Evolutionary conservation across 1,139 yeast species (phyloP).

Genomic region (Yamadazyma sp.): DNA sequence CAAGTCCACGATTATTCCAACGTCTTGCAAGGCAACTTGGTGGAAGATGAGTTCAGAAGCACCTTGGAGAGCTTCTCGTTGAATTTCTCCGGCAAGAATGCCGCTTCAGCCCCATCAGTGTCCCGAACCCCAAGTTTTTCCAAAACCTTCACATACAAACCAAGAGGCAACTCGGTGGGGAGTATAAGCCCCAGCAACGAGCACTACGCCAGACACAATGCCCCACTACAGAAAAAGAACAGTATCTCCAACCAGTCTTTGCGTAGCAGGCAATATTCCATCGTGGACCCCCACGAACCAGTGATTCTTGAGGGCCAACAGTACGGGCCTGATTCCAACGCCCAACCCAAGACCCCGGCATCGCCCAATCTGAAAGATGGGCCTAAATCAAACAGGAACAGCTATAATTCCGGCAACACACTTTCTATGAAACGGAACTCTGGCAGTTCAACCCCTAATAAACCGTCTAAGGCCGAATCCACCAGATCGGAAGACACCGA

Average conservation of each 20-base stretch:
- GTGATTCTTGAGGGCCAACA: constrained; percentile 17
- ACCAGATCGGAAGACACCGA: constrained; percentile 18
- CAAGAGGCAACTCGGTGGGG: constrained; percentile 3
- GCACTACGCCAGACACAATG: too few relatives aligned
- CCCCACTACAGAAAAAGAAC: constrained; percentile 9
- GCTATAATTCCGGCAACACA: constrained; percentile 15
- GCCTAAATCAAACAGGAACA: constrained; percentile 9
- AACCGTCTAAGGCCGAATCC: constrained; percentile 2
- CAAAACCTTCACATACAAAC: background rate
- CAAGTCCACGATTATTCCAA: constrained; percentile 39
- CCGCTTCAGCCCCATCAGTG: constrained; percentile 3
- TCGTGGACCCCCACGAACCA: constrained; percentile 18
- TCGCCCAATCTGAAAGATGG: constrained; percentile 3
- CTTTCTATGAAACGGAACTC: constrained; percentile 12
- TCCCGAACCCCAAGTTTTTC: constrained; percentile 2
- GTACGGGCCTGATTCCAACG: constrained; percentile 9
- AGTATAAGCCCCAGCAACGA: constrained; percentile 1
- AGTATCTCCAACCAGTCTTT: constrained; percentile 13
- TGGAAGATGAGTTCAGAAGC: constrained; percentile 30
- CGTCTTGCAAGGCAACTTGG: constrained; percentile 29
- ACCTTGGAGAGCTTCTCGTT: constrained; percentile 35
- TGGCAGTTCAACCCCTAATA: constrained; percentile 15
- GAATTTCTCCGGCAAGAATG: constrained; percentile 15
- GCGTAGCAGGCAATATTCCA: constrained; percentile 17
- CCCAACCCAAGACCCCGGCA: constrained; percentile 8